Percentiles rank a stretch among this genome's conserved stretches.
These are phyloP conservation scores for Penicillium malachiteum DNA, from an alignment of 495 filamentous ascomycete genomes.

Conservation along the genomic window DNA sequence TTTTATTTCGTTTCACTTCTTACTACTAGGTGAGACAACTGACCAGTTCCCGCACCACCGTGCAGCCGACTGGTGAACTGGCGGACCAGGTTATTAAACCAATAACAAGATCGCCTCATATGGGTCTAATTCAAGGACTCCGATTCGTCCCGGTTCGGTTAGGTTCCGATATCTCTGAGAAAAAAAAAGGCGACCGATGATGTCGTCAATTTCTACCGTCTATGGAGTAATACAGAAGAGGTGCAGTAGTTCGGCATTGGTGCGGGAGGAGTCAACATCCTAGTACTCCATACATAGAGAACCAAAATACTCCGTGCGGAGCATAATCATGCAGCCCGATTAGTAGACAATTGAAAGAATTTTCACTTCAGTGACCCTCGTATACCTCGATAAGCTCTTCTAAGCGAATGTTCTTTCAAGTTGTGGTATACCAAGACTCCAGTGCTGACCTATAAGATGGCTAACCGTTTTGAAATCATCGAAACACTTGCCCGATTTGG, in stretches of 20 bases:
- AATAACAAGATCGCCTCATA: constrained; percentile 6
- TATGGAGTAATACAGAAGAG: not conserved
- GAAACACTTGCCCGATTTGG: not conserved
- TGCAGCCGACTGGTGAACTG: not conserved
- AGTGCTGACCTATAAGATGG: not conserved
- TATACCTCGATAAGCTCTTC: not conserved
- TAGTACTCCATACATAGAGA: not conserved
- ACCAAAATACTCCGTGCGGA: not conserved
- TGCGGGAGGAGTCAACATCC: not conserved
- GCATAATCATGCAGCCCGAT: not conserved
- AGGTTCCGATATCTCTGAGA: constrained; percentile 15
- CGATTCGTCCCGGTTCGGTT: constrained; percentile 22
- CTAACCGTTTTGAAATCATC: not conserved
- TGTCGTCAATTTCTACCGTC: constrained; percentile 2
- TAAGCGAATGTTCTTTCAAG: not conserved
- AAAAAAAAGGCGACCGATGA: not conserved
- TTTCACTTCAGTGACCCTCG: not conserved
- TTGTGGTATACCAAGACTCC: not conserved
- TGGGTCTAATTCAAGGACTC: constrained; percentile 15
- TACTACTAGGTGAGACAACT: not conserved
- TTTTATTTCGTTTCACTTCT: not conserved
- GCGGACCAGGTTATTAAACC: not conserved
- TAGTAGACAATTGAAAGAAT: not conserved
- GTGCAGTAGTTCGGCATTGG: not conserved
- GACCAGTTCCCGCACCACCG: not conserved